Conservation (phyloP, 345 rosid genomes). For the Limnanthes douglasii region DNA sequence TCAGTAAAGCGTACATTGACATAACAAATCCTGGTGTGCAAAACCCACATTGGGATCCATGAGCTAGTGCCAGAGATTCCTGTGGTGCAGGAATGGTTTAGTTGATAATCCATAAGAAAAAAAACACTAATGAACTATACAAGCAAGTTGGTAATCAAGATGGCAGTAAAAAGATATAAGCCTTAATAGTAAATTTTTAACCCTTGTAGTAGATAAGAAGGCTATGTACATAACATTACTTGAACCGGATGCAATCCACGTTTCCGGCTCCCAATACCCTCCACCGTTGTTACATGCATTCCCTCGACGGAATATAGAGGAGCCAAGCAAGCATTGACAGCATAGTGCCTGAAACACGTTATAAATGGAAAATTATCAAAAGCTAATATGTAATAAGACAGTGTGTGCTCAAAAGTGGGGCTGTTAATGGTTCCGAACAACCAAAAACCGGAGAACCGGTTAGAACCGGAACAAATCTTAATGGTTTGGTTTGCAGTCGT, state of each 20-base stretch:
- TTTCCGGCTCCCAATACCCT: constrained; percentile 66
- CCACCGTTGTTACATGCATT: constrained; percentile 87
- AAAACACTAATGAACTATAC: too few relatives aligned
- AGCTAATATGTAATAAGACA: too few relatives aligned
- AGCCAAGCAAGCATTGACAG: constrained; percentile 91
- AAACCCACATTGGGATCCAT: constrained; percentile 98
- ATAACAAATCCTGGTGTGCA: constrained; percentile 97
- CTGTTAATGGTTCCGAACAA: too few relatives aligned
- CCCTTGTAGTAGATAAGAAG: not conserved
- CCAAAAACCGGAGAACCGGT: too few relatives aligned
- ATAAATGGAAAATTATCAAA: not conserved
- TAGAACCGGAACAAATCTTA: too few relatives aligned
- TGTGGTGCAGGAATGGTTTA: too few relatives aligned
- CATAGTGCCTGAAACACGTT: constrained; percentile 56
- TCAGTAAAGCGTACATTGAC: constrained; percentile 78
- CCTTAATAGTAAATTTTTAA: constrained; percentile 1
- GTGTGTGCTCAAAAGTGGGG: too few relatives aligned
- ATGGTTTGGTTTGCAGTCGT: too few relatives aligned
- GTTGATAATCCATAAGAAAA: too few relatives aligned
- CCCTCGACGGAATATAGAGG: constrained; percentile 94
- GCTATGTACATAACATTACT: constrained; percentile 24
- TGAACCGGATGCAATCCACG: constrained; percentile 87
- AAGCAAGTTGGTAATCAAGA: too few relatives aligned
- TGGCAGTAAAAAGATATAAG: not conserved
- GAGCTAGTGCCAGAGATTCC: constrained; percentile 68